A percentile compares a stretch with the other conserved stretches of the same genome.
Evolutionary conservation across 1,139 yeast species (phyloP).

Genomic region (Magnusiomyces suaveolens): DNA sequence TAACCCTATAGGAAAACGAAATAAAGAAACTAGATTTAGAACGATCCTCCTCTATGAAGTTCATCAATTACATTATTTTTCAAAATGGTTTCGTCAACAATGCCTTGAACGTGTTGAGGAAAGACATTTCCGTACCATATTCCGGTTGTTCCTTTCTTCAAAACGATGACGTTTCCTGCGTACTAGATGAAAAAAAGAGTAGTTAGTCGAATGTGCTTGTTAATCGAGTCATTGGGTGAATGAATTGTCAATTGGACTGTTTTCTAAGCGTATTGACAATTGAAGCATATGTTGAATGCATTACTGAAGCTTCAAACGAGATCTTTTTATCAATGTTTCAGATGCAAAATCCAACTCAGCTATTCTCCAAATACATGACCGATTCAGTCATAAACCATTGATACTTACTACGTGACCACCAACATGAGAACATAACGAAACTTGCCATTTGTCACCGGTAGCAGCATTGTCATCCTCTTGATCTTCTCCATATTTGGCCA

Average conservation of each 20-base stretch:
- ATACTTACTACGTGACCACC: conserved; percentile 53
- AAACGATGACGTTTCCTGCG: conserved; percentile 59
- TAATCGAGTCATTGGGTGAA: no score
- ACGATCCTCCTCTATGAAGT: conserved; percentile 41
- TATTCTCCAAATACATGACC: no score
- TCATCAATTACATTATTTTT: conserved; percentile 43
- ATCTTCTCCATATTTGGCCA: conserved; percentile 5
- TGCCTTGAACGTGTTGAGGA: conserved; percentile 58
- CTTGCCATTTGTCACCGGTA: conserved; percentile 33
- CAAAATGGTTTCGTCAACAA: conserved; percentile 45
- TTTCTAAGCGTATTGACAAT: no score
- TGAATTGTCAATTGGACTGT: no score
- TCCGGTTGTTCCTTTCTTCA: conserved; percentile 29
- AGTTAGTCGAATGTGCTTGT: no score
- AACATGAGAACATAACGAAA: conserved; percentile 55
- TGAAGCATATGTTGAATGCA: not conserved
- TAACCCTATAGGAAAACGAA: no score
- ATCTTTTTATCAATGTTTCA: no score
- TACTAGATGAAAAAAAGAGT: no score
- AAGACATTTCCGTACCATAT: conserved; percentile 68
- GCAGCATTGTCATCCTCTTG: conserved; percentile 9
- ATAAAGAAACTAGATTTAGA: no score
- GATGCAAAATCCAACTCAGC: no score
- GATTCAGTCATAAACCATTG: no score
- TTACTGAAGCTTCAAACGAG: not conserved